phyloP scores from a whole-genome alignment of 1,284 basidiomycete genomes.

The Agaricales sp. region DNA sequence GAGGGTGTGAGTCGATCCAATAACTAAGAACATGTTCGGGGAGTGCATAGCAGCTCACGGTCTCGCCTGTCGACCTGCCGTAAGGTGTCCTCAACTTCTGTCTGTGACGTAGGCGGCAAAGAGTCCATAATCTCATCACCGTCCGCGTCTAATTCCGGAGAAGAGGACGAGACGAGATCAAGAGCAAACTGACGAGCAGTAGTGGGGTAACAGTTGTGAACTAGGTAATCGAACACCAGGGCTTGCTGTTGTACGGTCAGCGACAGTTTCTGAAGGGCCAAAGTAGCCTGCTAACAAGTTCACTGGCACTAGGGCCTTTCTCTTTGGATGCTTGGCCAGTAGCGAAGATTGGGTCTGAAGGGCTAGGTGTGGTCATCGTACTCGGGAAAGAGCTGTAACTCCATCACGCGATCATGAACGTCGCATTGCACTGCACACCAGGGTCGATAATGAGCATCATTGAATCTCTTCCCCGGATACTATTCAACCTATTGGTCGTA shows the following conservation, averaged over 20 bases:
- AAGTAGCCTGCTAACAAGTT: conserved; percentile 5
- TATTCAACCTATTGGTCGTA: too few relatives aligned
- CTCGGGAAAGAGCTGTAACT: background rate
- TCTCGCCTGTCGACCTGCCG: conserved; percentile 41
- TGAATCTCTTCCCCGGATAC: too few relatives aligned
- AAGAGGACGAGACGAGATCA: conserved; percentile 35
- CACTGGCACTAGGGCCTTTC: conserved; percentile 2
- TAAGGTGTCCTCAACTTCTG: conserved; percentile 14
- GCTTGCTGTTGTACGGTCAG: conserved; percentile 33
- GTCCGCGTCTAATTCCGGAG: conserved; percentile 52
- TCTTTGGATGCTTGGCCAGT: background rate
- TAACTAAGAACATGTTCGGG: background rate
- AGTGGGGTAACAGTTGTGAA: conserved; percentile 60
- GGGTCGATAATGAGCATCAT: too few relatives aligned
- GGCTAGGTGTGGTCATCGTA: background rate
- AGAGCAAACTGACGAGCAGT: conserved; percentile 64
- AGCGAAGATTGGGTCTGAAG: too few relatives aligned
- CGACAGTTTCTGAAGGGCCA: background rate
- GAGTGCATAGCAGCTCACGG: conserved; percentile 13
- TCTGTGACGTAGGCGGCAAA: conserved; percentile 1
- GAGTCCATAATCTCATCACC: conserved; percentile 47
- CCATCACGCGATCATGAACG: background rate
- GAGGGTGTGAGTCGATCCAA: conserved; percentile 1
- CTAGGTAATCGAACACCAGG: conserved; percentile 76
- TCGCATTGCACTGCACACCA: too few relatives aligned